Percentiles rank a stretch among this genome's conserved stretches.
Evolutionary conservation across 257 asterid genomes (phyloP).

Genomic region (Apocynum venetum): DNA sequence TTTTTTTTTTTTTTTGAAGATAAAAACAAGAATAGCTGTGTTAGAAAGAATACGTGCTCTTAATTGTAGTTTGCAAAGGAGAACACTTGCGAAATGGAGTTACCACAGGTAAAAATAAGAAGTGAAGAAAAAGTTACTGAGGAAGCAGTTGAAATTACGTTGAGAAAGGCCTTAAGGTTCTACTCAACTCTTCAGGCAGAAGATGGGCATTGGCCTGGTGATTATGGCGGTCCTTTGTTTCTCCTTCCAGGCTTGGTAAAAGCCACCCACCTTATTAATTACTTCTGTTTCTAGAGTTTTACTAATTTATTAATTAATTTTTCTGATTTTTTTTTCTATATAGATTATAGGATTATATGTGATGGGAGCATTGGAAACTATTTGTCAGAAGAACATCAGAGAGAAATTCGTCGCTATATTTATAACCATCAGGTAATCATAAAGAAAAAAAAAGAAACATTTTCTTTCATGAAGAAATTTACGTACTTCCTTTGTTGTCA

Average conservation of each 20-base stretch:
- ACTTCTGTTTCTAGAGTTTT: neutral
- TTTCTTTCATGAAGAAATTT: too few species aligned
- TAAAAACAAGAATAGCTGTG: too few species aligned
- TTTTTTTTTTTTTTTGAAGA: too few species aligned
- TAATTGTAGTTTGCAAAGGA: slow-evolving; percentile 43
- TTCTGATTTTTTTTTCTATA: neutral
- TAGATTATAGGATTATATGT: slow-evolving; percentile 21
- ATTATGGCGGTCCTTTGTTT: too few species aligned
- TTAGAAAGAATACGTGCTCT: neutral
- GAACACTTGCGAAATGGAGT: slow-evolving; percentile 14
- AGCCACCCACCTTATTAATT: slow-evolving; percentile 14
- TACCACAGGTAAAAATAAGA: slow-evolving; percentile 24
- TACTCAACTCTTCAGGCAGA: too few species aligned
- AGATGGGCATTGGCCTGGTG: too few species aligned
- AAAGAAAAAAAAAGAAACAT: too few species aligned
- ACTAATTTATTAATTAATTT: neutral
- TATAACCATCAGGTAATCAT: slow-evolving; percentile 62
- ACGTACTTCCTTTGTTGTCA: too few species aligned
- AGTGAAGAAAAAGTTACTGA: slow-evolving; percentile 40
- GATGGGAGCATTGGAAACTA: too few species aligned
- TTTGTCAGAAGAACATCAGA: too few species aligned
- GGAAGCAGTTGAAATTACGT: slow-evolving; percentile 29
- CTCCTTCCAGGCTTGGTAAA: too few species aligned
- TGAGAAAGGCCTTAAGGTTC: too few species aligned
- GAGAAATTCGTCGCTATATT: slow-evolving; percentile 39